A percentile compares a stretch with the other conserved stretches of the same genome.
Evolutionary conservation across 495 filamentous ascomycete genomes (phyloP).

Genomic region (Ramalina peruviana): DNA sequence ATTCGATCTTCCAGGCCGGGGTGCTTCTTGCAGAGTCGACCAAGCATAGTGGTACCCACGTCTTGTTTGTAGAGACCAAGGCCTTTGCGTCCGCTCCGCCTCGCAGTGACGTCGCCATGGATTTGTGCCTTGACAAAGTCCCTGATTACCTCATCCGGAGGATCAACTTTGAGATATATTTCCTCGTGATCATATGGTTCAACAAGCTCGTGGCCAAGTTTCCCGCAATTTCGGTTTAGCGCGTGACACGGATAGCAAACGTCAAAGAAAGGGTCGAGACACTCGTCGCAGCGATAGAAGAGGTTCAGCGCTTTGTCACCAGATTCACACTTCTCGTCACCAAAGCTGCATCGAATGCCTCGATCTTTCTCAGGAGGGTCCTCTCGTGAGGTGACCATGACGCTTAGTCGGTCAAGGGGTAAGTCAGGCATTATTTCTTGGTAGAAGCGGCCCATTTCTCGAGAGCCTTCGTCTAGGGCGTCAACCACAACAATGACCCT

Average conservation of each 20-base stretch:
- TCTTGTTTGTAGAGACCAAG: neutral
- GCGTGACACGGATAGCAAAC: neutral
- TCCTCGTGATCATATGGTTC: neutral
- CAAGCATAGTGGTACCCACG: conserved; percentile 11
- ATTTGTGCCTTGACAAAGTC: conserved; percentile 3
- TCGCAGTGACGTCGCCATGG: neutral
- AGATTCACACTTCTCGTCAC: neutral
- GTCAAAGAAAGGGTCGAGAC: neutral
- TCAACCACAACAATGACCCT: conserved; percentile 11
- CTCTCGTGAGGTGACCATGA: conserved; percentile 9
- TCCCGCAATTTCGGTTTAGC: neutral
- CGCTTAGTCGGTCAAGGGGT: neutral
- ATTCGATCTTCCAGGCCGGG: conserved; percentile 10
- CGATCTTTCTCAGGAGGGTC: neutral
- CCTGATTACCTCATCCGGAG: conserved; percentile 3
- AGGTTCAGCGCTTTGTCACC: neutral
- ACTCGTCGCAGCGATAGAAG: neutral
- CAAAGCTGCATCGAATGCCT: neutral
- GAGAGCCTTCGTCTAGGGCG: conserved; percentile 7
- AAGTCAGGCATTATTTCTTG: neutral
- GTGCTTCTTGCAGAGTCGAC: conserved; percentile 8
- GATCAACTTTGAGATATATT: neutral
- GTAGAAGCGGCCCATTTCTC: neutral
- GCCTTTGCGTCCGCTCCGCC: neutral
- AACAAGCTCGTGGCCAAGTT: neutral